Base-by-base conservation (phyloP, 192 early-diverging fungal species). In the Cetraspora pellucida region DNA sequence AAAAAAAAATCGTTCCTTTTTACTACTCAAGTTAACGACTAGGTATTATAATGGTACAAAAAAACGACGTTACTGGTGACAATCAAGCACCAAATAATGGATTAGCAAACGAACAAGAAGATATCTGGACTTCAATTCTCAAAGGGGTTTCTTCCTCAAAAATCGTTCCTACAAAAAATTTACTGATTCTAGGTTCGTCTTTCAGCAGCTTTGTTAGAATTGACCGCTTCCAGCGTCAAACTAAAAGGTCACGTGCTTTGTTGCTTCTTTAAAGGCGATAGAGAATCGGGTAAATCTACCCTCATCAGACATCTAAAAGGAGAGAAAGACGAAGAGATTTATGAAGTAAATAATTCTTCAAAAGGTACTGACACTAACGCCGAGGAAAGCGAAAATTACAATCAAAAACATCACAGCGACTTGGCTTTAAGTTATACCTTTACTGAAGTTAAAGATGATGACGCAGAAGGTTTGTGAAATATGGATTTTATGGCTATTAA, bases 371-470 rank as follows among this genome's bases (percentile, higher is more conserved):
- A 79, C 21, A 80, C 87, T 11, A 77, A 79, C 67, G 82, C 78
- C 52, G 81, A 82, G 50, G 70, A 84, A 31, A 74, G 78, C 52
- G 27, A 77, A 75, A 58, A 82, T 74, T 72, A 81, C 78, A 60
- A 75, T 65, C 47, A 82, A 72, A 57, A 82, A 82, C 64, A 81
- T 77, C 84, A 88, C 77, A 87, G 87, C 73, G 92, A 94, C 68
- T 82, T 96, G 74, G 95, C 92, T n/a, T 84, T 97, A 45, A 88
- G 91, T 46, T 97, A 93, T 74, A 89, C 91, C 7, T 96, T 89
- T 85, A 85, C 92, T 78, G 93, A 96, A 68, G 88, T 96, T 54
- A 86, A 89, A 65, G 95, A 98, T 77, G 96, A 96, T 61, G 95
- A 96, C 69, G 90, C 91, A 77, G 93, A 94, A 86, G 89, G 89